A percentile compares a stretch with the other conserved stretches of the same genome.
Conservation (phyloP, 768 basidiomycete genomes). For the Trametes cinnabarina region DNA sequence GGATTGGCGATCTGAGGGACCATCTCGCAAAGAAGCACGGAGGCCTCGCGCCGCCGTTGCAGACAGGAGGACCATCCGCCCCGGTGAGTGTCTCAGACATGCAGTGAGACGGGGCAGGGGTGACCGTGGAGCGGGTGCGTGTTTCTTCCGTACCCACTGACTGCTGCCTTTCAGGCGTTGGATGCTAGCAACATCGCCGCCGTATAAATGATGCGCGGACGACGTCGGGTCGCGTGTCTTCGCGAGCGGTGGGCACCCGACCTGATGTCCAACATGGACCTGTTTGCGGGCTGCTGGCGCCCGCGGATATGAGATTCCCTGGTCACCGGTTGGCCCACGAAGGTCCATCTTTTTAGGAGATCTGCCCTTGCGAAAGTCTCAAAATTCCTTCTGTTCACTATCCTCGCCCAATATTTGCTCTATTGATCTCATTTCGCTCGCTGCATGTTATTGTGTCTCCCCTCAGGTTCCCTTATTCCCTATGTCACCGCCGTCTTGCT, state of each 20-base stretch:
- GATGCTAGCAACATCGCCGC: not conserved
- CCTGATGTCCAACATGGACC: not conserved
- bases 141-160: not conserved
- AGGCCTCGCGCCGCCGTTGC: not conserved
- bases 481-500: no score
- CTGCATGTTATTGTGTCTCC: no score
- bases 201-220: no score
- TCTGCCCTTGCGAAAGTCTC: no score
- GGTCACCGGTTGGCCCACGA: not conserved
- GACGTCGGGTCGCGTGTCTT: slow-evolving; percentile 1
- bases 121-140: not conserved
- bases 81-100: not conserved
- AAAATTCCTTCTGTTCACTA: no score
- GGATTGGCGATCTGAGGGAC: not conserved
- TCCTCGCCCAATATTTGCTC: no score
- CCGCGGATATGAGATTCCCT: not conserved
- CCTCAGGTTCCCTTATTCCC: no score
- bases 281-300: not conserved
- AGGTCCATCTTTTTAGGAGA: no score
- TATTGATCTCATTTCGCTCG: no score
- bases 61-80: not conserved
- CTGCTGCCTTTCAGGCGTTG: not conserved
- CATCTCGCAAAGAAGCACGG: not conserved
- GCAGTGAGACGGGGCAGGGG: not conserved
- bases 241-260: not conserved